Base-by-base conservation (phyloP, 164 flowering plant genomes). In the Annona cherimola region DNA sequence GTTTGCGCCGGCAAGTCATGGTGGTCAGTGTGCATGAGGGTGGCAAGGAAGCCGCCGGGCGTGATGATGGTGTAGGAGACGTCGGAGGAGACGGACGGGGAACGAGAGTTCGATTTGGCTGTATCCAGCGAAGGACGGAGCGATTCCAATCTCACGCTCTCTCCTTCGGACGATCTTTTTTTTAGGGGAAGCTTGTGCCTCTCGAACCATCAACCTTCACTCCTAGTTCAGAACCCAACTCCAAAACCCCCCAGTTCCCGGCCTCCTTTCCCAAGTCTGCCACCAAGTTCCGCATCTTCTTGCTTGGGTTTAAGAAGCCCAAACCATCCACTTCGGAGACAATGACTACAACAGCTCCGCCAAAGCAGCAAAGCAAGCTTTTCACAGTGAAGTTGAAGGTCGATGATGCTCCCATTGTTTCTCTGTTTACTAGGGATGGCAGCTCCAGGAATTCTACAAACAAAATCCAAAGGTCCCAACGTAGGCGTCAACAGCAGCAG, bases 301-400 rank as follows among this genome's bases (percentile, higher is more conserved):
- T 86, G 84, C 67, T 85, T 35, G 90, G 91, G 67, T 75, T 86
- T 26, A 92, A 92, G 82, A 91, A 82, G 72, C 83, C 87, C 39
- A 85, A 80, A 70, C 35, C 80, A 3, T 54, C 67, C 92, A 4
- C 45, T 66, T 3, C 80, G 70, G 66, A 63, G 18, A 77, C 72
- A 63, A 74, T 72, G 8, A 75, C 55, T 42, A 7, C 71, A 3
- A 19, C 75, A 1, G 42, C 70, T 4, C 62, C 42, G 55, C 65
- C 42, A 57, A 64, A 45, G 20, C 71, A 74, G 45, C 57, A 42
- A 9, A 65, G 81, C 59, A 87, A 82, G 83, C 75, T 82, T 19
- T 80, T 88, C 11, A 81, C 91, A 0, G 94, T 89, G 71, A 93
- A 91, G 68, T 85, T 91, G 65, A 93, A 89, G 76, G 90, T 85